phyloP scores from a whole-genome alignment of 306 rosid genomes.

The Pyrus pyrifolia region DNA sequence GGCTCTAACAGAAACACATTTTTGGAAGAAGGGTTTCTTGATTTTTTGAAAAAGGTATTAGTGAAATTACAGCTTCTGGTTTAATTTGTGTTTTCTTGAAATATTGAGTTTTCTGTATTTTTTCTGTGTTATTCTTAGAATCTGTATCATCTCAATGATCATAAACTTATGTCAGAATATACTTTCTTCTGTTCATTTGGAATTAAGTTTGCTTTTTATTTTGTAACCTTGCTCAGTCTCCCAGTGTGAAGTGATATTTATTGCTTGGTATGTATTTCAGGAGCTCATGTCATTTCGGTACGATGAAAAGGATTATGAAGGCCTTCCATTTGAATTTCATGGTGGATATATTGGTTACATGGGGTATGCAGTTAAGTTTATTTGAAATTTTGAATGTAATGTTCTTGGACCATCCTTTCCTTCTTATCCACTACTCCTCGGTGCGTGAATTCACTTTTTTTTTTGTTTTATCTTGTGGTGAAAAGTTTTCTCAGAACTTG shows the following conservation, averaged over 20 bases:
- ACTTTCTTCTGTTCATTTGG: background rate
- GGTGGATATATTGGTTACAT: constrained; percentile 96
- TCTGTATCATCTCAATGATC: background rate
- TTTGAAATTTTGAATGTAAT: background rate
- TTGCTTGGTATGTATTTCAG: constrained; percentile 40
- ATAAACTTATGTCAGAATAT: background rate
- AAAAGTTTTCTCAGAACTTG: background rate
- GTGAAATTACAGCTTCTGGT: constrained; percentile 6
- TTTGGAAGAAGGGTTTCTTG: constrained; percentile 78
- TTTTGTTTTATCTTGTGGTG: background rate
- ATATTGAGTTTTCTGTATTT: background rate
- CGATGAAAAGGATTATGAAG: constrained; percentile 63
- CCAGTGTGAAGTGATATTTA: background rate
- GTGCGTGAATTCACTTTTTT: background rate
- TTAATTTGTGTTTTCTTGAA: background rate
- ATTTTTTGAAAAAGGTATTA: constrained; percentile 72
- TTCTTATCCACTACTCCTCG: background rate
- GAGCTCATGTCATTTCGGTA: constrained; percentile 66
- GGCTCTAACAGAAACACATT: constrained; percentile 46
- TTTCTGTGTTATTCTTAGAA: background rate
- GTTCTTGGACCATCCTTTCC: background rate
- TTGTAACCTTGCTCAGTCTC: background rate
- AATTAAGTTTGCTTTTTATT: background rate
- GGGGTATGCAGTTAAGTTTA: constrained; percentile 57
- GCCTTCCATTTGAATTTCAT: constrained; percentile 84